Evolutionary conservation across 129 eudicot species (phyloP), one percentile per base, ranked within the genome.

Genomic region (Logfia minima): DNA sequence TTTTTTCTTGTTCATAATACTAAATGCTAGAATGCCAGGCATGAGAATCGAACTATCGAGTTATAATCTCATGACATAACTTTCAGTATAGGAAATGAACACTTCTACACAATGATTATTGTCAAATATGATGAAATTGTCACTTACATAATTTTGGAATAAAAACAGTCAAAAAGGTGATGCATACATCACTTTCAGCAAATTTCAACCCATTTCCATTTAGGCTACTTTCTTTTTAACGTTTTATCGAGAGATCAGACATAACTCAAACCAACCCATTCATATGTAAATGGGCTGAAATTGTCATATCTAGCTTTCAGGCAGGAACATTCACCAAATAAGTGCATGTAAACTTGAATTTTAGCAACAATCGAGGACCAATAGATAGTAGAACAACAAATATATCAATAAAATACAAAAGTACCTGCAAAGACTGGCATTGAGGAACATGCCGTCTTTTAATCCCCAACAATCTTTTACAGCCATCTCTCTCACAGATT

Each of bases 401-500:
- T 28, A 68, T 41, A 19, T 51, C 31, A 75, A 70, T 72, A 55
- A 62, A 66, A 68, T 28, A 45, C 22, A 61, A 32, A 19, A 72
- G 31, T 88, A 92, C 98, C 98, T 90, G 78, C 89, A 81, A 55
- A 81, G 66, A 74, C 74, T 68, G 71, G 94, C 92, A 82, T 78
- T 80, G 66, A 79, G 77, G 70, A 92, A 90, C 64, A 90, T 63
- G 62, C 83, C 92, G 82, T 90, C 88, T 61, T 82, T 85, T 78
- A 92, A 77, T 5, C 98, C 98, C 94, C 96, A 90, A 43, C 98
- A 90, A 81, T 87, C 87, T 72, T 78, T 75, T 18, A 92, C 19
- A 70, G 83, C 87, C 56, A 88, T 58, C 75, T 86, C 88, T 58
- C 80, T 85, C 17, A 77, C 94, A 73, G 77, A 77, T 35, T 66